Evolutionary conservation across 495 filamentous ascomycete genomes (phyloP).

Genomic region (Oidiodendron maius): DNA sequence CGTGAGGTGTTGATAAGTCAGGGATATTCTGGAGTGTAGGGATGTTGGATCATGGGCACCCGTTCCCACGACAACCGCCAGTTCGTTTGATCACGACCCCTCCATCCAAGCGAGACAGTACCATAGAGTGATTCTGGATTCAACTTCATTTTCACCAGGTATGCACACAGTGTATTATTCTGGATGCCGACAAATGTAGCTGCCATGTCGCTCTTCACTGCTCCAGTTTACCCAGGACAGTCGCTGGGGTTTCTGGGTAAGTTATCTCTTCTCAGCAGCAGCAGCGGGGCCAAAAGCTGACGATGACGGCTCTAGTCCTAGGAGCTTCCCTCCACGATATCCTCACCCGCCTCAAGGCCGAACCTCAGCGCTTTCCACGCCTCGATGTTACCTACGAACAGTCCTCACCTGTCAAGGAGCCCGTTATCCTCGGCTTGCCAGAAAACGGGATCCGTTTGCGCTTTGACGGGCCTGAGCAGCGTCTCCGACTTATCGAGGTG

Average conservation of each 20-base stretch:
- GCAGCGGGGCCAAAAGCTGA: neutral
- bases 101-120: no score
- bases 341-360: conserved; percentile 75
- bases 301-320: conserved; percentile 55
- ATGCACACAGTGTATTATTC: no score
- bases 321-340: conserved; percentile 88
- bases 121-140: no score
- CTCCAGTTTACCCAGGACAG: conserved; percentile 69
- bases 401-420: conserved; percentile 60
- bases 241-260: conserved; percentile 74
- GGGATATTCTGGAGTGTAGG: no score
- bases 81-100: no score
- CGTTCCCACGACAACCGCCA: no score
- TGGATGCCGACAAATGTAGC: conserved; percentile 9
- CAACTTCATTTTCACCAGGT: no score
- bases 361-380: conserved; percentile 72
- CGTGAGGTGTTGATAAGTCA: no score
- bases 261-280: neutral
- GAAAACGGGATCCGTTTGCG: conserved; percentile 82
- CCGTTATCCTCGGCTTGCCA: conserved; percentile 67
- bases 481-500: conserved; percentile 84
- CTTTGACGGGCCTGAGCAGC: conserved; percentile 91
- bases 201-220: conserved; percentile 51
- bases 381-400: conserved; percentile 76
- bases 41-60: no score